Evolutionary conservation across 345 rosid genomes (phyloP).

Genomic region (Fremontodendron californicum): DNA sequence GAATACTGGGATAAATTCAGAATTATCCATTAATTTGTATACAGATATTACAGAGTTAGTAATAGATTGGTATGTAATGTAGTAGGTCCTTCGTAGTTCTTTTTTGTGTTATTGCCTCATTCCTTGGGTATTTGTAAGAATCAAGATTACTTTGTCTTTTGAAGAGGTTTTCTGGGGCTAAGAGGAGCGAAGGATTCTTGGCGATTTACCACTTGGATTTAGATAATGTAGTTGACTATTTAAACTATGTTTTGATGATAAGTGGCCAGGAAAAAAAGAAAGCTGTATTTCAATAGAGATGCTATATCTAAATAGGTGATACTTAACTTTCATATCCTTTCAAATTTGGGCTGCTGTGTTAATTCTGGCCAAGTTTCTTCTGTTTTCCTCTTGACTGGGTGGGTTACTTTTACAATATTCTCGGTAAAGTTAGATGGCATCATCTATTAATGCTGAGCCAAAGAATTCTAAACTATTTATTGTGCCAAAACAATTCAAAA

Average conservation of each 20-base stretch:
- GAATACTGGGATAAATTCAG: not conserved
- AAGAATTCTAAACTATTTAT: not conserved
- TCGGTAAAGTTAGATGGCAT: not conserved
- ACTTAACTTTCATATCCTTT: not conserved
- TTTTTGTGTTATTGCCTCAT: not conserved
- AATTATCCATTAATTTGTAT: not conserved
- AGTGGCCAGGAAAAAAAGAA: not conserved
- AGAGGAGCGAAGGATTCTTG: not conserved
- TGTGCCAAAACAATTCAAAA: not conserved
- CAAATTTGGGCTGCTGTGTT: not conserved
- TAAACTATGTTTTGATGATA: not conserved
- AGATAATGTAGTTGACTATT: not conserved
- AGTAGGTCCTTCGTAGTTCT: not conserved
- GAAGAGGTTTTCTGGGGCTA: not conserved
- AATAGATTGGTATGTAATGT: not conserved
- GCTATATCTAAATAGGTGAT: not conserved
- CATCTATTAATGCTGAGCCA: not conserved
- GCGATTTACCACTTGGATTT: not conserved
- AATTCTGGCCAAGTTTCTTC: not conserved
- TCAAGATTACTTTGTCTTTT: not conserved
- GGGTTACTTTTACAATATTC: not conserved
- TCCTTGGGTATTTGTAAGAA: not conserved
- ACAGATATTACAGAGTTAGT: no score
- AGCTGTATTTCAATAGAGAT: not conserved
- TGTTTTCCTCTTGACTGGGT: not conserved